phyloP scores from a whole-genome alignment of 768 basidiomycete species.

The Russula emetica region DNA sequence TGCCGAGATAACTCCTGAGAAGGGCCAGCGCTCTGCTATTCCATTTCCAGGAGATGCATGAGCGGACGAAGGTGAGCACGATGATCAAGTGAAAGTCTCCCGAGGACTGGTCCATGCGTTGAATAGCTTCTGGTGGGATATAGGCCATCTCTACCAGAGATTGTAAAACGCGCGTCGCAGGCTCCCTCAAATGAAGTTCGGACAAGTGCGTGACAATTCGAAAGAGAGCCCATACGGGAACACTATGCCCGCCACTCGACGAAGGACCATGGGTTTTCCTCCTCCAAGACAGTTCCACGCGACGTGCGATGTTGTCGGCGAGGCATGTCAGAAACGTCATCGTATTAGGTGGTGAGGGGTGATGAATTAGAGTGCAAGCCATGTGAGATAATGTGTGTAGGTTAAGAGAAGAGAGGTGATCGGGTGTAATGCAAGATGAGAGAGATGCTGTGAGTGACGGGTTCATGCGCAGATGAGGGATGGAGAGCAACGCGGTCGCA shows the following conservation, averaged over 20 bases:
- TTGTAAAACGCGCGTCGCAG: slow-evolving; percentile 48
- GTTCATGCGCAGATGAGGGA: slow-evolving; percentile 3
- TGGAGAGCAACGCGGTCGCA: slow-evolving; percentile 17
- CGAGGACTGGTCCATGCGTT: slow-evolving; percentile 36
- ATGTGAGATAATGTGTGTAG: slow-evolving; percentile 33
- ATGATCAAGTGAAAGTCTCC: slow-evolving; percentile 47
- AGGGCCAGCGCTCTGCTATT: slow-evolving; percentile 40
- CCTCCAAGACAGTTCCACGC: slow-evolving; percentile 9
- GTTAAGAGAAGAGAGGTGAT: slow-evolving; percentile 34
- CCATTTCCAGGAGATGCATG: slow-evolving; percentile 56
- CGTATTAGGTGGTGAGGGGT: slow-evolving; percentile 34
- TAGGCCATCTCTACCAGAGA: slow-evolving; percentile 42
- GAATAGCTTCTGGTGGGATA: slow-evolving; percentile 47
- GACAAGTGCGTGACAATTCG: slow-evolving; percentile 43
- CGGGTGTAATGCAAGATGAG: background rate
- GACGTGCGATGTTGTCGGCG: slow-evolving; percentile 1
- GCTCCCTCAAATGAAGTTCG: slow-evolving; percentile 33
- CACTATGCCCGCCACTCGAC: background rate
- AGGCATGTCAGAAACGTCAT: slow-evolving; percentile 1
- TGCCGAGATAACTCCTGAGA: slow-evolving; percentile 34
- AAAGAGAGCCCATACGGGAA: slow-evolving; percentile 41
- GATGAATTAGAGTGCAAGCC: slow-evolving; percentile 35
- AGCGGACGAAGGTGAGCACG: slow-evolving; percentile 45
- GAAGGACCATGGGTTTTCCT: background rate
- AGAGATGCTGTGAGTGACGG: slow-evolving; percentile 17